These are phyloP conservation scores for Colletotrichum scovillei DNA, from an alignment of 2,329 filamentous ascomycete species.

Conservation along the genomic window DNA sequence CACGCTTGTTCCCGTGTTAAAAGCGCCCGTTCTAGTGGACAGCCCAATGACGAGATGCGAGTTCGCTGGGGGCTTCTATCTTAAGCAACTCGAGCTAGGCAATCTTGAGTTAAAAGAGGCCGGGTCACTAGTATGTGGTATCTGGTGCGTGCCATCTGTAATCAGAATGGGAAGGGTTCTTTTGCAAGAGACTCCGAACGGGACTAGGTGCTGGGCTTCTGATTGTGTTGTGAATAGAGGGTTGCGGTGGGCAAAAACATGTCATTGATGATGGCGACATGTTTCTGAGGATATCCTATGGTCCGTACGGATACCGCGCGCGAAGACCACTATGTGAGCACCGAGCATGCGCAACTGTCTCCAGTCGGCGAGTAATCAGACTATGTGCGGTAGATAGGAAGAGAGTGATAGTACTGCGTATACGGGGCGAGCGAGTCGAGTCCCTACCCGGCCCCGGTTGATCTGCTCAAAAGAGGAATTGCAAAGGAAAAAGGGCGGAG, in stretches of 20 bases:
- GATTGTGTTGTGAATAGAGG: not conserved
- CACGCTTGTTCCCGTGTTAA: constrained; percentile 30
- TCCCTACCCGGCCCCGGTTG: constrained; percentile 1
- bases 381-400: constrained; percentile 6
- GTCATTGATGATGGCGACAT: not conserved
- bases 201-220: not conserved
- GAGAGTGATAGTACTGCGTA: not conserved
- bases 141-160: constrained; percentile 5
- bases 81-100: constrained; percentile 26
- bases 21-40: constrained; percentile 15
- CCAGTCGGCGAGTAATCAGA: not conserved
- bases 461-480: constrained; percentile 4
- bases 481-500: constrained; percentile 21
- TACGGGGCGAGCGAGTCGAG: constrained; percentile 15
- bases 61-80: constrained; percentile 25
- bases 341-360: not conserved
- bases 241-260: not conserved
- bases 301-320: not conserved
- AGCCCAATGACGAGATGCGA: constrained; percentile 22
- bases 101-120: constrained; percentile 9
- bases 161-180: constrained; percentile 20
- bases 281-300: not conserved
- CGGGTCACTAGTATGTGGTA: not conserved
- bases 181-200: constrained; percentile 3
- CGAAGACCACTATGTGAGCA: constrained; percentile 8